Evolutionary conservation across 164 flowering plant species (phyloP), one percentile per base, ranked within the genome.

Genomic region (Vitis labrusca): DNA sequence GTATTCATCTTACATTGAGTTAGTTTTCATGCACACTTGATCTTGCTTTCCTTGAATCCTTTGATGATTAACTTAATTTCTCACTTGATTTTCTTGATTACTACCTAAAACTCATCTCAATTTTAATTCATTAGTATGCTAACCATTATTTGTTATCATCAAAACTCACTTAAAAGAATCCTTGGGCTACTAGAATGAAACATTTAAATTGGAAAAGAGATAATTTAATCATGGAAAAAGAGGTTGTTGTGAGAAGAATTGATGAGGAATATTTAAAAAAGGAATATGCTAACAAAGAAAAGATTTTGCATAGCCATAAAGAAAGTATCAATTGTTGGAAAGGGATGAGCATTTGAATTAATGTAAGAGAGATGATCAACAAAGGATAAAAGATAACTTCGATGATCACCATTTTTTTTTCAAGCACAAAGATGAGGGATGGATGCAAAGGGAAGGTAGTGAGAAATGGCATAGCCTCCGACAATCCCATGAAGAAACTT

Each of bases 341-440:
- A 86, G 94, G 68, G 97, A 85, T 78, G 98, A 88, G 56, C 57
- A 76, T 56, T 66, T 78, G 68, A 93, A 92, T 48, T 83, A 59
- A 53, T 82, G 84, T 60, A 85, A 83, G 77, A 86, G 94, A 74
- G 93, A 85, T 63, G 89, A 86, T 19, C 86, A 75, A 61, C 74
- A 71, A 63, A 85, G 91, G 75, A 51, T 66, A 11, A 84, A 89
- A 77, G 94, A 90, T 27, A 78, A 71, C 70, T 72, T 72, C 61
- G 91, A 89, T 76, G 93, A 89, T 62, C 80, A 73, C 66, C 91
- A 85, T 59, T 73, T 85, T 73, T 48, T 71, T 73, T 48, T 71
- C 50, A 81, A 90, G 79, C 86, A 84, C 62, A 91, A 86, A 82
- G 97, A 92, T 70, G 97, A 88, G 9, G 70, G 61, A 62, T 82